Percentiles rank a stretch among this genome's conserved stretches.
Evolutionary conservation across 148 eudicot genomes (phyloP).

Genomic region (Silene latifolia): DNA sequence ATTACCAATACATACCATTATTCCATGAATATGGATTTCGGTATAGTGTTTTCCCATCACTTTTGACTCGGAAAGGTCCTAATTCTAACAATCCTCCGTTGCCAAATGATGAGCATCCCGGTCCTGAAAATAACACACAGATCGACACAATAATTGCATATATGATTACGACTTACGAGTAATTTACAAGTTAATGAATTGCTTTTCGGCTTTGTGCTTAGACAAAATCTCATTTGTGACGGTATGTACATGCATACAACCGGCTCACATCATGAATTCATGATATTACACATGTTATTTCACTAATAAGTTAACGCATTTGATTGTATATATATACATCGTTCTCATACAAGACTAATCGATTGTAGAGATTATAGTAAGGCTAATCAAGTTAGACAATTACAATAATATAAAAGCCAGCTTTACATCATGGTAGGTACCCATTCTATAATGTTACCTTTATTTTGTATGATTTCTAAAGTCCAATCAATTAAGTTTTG

Average conservation of each 20-base stretch:
- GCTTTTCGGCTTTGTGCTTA: neutral
- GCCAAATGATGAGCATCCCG: slow-evolving; percentile 51
- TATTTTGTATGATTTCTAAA: neutral
- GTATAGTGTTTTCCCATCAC: slow-evolving; percentile 33
- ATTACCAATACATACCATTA: slow-evolving; percentile 25
- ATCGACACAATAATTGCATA: no score
- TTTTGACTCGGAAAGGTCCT: slow-evolving; percentile 48
- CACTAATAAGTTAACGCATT: no score
- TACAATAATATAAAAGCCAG: no score
- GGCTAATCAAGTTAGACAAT: neutral
- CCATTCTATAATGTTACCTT: neutral
- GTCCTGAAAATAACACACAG: slow-evolving; percentile 27
- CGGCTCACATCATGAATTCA: no score
- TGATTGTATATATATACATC: no score
- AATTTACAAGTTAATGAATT: no score
- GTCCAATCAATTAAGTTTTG: neutral
- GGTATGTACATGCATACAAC: no score
- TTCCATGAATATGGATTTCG: slow-evolving; percentile 41
- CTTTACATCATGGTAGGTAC: neutral
- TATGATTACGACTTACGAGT: no score
- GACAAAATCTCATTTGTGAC: neutral
- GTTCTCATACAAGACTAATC: no score
- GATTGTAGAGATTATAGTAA: no score
- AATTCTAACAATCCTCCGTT: slow-evolving; percentile 40
- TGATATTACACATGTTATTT: no score